A percentile compares a stretch with the other conserved stretches of the same genome.
Conservation (phyloP, 176 grass and related monocot genomes). For the Tillandsia fasciculata region DNA sequence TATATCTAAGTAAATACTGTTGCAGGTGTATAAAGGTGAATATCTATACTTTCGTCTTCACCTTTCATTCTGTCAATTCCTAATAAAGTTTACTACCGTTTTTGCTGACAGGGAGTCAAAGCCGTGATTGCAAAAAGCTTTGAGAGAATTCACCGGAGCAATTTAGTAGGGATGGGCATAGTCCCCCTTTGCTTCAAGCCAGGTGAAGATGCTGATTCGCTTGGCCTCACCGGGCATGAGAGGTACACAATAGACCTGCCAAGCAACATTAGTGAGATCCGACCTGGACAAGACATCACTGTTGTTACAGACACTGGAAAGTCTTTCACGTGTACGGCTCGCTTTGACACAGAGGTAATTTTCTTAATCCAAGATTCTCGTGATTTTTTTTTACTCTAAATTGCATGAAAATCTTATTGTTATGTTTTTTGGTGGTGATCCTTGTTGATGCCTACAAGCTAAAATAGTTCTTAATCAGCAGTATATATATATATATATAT, state of each 20-base stretch:
- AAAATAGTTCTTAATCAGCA: too few species aligned
- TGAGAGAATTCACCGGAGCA: conserved; percentile 95
- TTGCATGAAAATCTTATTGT: not conserved
- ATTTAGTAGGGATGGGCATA: conserved; percentile 96
- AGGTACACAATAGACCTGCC: conserved; percentile 70
- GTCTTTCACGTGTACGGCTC: conserved; percentile 62
- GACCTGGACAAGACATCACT: conserved; percentile 78
- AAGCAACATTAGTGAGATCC: conserved; percentile 48
- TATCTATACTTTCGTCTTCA: too few species aligned
- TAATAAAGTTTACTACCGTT: not conserved
- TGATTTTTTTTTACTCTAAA: not conserved
- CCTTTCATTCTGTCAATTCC: not conserved
- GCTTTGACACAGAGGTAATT: conserved; percentile 89
- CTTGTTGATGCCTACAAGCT: not conserved
- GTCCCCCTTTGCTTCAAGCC: conserved; percentile 83
- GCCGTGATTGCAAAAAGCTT: conserved; percentile 94
- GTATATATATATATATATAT: too few species aligned
- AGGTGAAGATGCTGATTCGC: conserved; percentile 76
- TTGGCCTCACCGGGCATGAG: conserved; percentile 88
- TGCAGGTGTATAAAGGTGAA: too few species aligned
- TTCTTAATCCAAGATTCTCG: not conserved
- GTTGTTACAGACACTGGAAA: conserved; percentile 55
- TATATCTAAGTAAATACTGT: too few species aligned
- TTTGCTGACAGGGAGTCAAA: conserved; percentile 74
- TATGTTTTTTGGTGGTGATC: not conserved